Evolutionary conservation across 805 yeast genomes (phyloP), one percentile per base, ranked within the genome.

Genomic region (Pichia nakasei): DNA sequence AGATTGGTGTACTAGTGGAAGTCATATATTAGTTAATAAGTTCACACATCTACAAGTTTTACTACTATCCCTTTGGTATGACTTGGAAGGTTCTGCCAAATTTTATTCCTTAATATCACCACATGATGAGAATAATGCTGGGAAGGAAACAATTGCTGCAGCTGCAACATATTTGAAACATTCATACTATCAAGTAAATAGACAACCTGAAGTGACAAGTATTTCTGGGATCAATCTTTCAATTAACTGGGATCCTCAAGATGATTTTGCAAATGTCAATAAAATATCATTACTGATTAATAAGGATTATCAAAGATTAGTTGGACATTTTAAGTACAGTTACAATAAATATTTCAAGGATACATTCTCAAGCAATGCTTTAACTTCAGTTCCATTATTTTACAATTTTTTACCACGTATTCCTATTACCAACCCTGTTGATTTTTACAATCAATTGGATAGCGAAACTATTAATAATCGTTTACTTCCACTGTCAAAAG

Each of bases 71-170:
- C 55, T 77, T 32, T 79, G 76, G 55, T 79, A 79, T 53, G 78
- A 79, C 52, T 56, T 74, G 32, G 75, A 73, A 52, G 83, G 83
- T 0, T 80, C 80, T 4, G 66, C 67, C 12, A 66, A 71, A 44
- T 77, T 72, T 50, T 77, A 77, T 48, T 73, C 74, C 24, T 59
- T 78, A 17, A 64, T 78, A 39, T 69, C 80, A 0, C 75, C 75
- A 56, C 80, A 75, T 24, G 68, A 68, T 24, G 74, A 73, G 4
- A 89, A 89, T 11, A 85, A 80, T 62, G 91, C 89, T 38, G 89
- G 82, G 57, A 83, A 83, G 54, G 91, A 82, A 51, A 81, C 89
- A 0, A 79, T 81, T 46, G 66, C 80, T 43, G 85, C 87, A 0
- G 85, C 87, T 0, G 82, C 86, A 2, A 68, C 70, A 26, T 73